phyloP scores from a whole-genome alignment of 345 rosid species.

The Boechera retrofracta region DNA sequence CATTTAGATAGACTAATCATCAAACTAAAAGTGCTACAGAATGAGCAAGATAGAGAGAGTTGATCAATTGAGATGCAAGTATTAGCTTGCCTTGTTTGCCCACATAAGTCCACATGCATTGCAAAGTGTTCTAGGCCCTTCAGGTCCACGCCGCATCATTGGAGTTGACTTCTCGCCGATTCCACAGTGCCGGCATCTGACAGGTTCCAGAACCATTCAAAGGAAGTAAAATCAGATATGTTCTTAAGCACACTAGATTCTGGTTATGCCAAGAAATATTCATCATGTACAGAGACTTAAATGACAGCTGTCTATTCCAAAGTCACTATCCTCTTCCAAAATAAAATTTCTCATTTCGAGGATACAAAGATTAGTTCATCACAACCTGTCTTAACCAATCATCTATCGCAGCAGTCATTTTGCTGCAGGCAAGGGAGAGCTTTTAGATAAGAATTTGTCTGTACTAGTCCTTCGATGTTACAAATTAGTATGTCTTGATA shows the following conservation, averaged over 20 bases:
- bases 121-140: conserved; percentile 78
- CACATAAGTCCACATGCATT: conserved; percentile 82
- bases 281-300: conserved; percentile 11
- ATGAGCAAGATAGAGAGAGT: background rate
- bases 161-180: conserved; percentile 65
- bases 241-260: background rate
- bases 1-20: conserved; percentile 13
- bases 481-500: background rate
- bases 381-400: background rate
- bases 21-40: background rate
- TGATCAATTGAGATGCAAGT: background rate
- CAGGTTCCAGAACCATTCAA: conserved; percentile 26
- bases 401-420: background rate
- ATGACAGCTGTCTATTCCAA: background rate
- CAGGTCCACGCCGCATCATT: conserved; percentile 80
- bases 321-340: conserved; percentile 3
- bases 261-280: conserved; percentile 8
- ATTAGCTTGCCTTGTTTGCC: conserved; percentile 65
- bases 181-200: conserved; percentile 71
- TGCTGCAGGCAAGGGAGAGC: conserved; percentile 1
- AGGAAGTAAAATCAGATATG: conserved; percentile 23
- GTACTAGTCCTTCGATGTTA: background rate
- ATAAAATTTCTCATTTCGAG: background rate
- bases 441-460: background rate
- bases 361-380: background rate